Conservation (phyloP, 23 red algal species). For the Gracilariopsis chorda region DNA sequence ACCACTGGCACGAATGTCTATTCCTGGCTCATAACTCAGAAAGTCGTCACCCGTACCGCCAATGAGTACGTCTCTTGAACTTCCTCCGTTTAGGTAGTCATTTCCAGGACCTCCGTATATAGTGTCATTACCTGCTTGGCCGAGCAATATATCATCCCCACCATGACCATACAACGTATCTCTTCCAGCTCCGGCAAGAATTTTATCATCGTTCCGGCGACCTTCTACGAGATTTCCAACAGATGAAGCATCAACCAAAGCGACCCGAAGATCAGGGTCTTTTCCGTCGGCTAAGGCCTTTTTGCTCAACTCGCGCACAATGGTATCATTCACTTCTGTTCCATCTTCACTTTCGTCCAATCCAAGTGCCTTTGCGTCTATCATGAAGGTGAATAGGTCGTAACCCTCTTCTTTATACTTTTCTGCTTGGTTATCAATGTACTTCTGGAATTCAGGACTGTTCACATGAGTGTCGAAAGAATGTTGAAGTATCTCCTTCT, state of each 20-base stretch:
- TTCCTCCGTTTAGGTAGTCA: background rate
- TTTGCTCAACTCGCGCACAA: background rate
- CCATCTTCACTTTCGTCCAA: background rate
- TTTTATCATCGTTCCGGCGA: background rate
- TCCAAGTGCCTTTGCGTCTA: background rate
- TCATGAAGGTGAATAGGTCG: background rate
- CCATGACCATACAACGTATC: background rate
- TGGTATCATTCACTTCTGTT: background rate
- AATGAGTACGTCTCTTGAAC: background rate
- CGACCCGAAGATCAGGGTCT: background rate
- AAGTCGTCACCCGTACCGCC: background rate
- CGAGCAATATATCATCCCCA: background rate
- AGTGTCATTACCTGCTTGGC: background rate
- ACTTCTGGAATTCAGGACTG: background rate
- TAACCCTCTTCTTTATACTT: constrained; percentile 13
- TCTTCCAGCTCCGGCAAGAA: background rate
- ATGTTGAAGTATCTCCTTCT: background rate
- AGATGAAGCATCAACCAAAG: background rate
- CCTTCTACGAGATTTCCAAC: background rate
- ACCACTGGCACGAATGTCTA: background rate
- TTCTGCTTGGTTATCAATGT: background rate
- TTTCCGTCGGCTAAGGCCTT: background rate
- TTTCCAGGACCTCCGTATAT: background rate
- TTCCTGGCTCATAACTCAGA: background rate
- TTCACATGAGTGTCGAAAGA: background rate